Conservation (phyloP, 495 filamentous ascomycete genomes). For the Penicillium turbatum region DNA sequence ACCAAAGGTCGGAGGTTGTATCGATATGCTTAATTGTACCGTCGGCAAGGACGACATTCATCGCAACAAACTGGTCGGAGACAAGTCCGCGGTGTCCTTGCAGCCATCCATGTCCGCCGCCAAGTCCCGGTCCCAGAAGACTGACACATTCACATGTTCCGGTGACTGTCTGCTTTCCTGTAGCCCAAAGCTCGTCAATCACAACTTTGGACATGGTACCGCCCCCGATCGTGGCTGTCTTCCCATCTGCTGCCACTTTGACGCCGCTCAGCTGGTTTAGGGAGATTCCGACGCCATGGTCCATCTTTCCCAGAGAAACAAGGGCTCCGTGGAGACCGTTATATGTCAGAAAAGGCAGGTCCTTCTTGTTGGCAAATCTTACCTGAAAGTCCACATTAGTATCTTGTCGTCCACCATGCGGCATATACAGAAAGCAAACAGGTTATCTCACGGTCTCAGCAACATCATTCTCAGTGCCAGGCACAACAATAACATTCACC, state of each 20-base stretch:
- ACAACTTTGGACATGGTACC: conserved; percentile 37
- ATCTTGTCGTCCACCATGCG: too few relatives aligned
- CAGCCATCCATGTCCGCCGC: conserved; percentile 58
- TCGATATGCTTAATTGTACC: conserved; percentile 40
- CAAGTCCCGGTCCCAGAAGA: conserved; percentile 52
- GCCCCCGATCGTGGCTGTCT: conserved; percentile 49
- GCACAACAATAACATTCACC: conserved; percentile 45
- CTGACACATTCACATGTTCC: conserved; percentile 55
- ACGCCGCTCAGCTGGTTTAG: conserved; percentile 40
- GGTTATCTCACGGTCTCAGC: conserved; percentile 37
- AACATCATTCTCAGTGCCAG: conserved; percentile 50
- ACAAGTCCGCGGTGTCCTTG: conserved; percentile 58
- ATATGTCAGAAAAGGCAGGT: conserved; percentile 48
- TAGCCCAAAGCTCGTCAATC: conserved; percentile 29
- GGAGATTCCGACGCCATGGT: conserved; percentile 47
- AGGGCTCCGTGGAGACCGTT: conserved; percentile 46
- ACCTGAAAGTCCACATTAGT: conserved; percentile 29
- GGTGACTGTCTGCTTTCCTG: conserved; percentile 37
- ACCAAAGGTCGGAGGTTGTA: conserved; percentile 47
- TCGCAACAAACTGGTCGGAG: conserved; percentile 52
- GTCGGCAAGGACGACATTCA: conserved; percentile 54
- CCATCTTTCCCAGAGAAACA: conserved; percentile 39
- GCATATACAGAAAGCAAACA: too few relatives aligned
- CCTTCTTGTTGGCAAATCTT: conserved; percentile 39
- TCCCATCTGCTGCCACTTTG: conserved; percentile 35